These are phyloP conservation scores for Ilyonectria destructans DNA, from an alignment of 2,329 filamentous ascomycete genomes.

Conservation along the genomic window DNA sequence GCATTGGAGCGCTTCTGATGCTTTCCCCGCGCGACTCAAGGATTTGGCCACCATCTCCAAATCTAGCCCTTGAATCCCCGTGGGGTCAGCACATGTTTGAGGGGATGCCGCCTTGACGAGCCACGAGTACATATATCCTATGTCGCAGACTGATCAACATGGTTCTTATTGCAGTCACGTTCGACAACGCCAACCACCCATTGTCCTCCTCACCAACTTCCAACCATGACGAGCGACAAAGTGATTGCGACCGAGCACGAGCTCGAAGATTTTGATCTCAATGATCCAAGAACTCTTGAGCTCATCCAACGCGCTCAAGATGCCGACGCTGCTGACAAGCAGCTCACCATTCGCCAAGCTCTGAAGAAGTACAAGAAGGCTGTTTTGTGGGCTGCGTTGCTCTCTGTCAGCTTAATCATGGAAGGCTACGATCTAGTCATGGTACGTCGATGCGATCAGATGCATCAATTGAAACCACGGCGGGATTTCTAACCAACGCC, in stretches of 20 bases:
- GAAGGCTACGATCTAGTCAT: slow-evolving; percentile 2
- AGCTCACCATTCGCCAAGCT: slow-evolving; percentile 1
- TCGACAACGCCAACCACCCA: background rate
- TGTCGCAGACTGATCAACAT: no score
- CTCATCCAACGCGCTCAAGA: slow-evolving; percentile 6
- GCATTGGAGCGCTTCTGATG: no score
- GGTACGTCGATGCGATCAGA: no score
- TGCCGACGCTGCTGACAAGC: slow-evolving; percentile 12
- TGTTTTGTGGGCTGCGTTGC: slow-evolving; percentile 12
- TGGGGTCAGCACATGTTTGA: no score
- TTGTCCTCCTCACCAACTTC: background rate
- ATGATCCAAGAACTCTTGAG: background rate
- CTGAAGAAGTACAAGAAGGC: slow-evolving; percentile 23
- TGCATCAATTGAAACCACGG: background rate
- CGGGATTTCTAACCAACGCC: no score
- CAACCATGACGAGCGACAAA: background rate
- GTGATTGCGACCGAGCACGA: background rate
- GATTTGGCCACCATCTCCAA: no score
- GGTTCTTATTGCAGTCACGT: background rate
- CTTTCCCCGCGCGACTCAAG: no score
- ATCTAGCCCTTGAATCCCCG: no score
- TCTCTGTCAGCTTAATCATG: slow-evolving; percentile 22
- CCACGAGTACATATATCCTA: no score
- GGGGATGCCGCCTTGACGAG: no score
- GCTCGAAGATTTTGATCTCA: background rate